Base-by-base conservation (phyloP, 139 green algal species). In the Closterium sp. region DNA sequence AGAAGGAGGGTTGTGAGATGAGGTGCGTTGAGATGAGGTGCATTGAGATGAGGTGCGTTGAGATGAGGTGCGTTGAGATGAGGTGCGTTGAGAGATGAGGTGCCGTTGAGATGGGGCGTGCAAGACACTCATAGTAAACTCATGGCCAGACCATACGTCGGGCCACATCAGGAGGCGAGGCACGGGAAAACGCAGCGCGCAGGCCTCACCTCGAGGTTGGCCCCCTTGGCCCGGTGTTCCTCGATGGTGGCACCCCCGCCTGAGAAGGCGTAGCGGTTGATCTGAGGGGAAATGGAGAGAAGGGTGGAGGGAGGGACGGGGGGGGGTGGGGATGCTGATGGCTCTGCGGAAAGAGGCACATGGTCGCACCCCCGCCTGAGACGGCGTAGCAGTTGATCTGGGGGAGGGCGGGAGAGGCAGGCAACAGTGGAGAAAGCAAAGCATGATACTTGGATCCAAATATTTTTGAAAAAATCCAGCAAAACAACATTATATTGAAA, bases 221-320 rank as follows among this genome's bases (percentile, higher is more conserved):
- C 98, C 28, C 98, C 96, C 19, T 95, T 95, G 0, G 87, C 89
- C 9, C 96, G 90, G 93, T 99, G 98, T 94, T 99, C 97, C 96
- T 99, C 97, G 6, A 97, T 86, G 1, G 97, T 99, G 0, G 92
- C 95, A 28, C 96, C 92, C 83, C 98, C 98, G 10, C 98, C 98
- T 28, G 95, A 97, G 93, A 99, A 99, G 4, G 98, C 98, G 90
- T 98, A 92, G 88, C 94, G 94, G 89, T 94, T 94, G n/a, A 91
- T 88, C 87, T 93, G 36, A 5, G 10, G 16, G 30, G 7, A 89
- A 7, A 2, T 2, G 19, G 86, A 89, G 5, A 28, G 86, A 33
- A 43, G 25, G 86, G 86, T 28, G 64, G 86, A 89, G 86, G 8
- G 28, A 34, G 86, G 31, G 86, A 33, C 33, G 64, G 7, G 19